Evolutionary conservation across 176 grass and related monocot genomes (phyloP).

Genomic region (Phoenix dactylifera): DNA sequence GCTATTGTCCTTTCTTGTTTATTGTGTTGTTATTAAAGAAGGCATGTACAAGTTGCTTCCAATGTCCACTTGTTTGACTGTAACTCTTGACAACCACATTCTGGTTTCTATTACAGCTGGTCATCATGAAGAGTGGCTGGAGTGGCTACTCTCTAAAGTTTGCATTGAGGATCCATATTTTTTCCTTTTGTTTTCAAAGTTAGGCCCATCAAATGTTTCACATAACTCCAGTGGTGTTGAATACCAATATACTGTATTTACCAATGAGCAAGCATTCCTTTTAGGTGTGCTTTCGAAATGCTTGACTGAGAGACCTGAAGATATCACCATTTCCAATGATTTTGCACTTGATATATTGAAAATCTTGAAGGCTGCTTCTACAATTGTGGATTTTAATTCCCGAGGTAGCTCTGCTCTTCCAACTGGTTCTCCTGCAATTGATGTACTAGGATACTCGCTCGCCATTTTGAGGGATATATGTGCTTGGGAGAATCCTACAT

Average conservation of each 20-base stretch:
- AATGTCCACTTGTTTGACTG: not conserved
- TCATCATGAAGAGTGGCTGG: constrained; percentile 82
- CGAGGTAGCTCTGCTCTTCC: constrained; percentile 40
- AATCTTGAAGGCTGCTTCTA: constrained; percentile 41
- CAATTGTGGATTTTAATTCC: constrained; percentile 49
- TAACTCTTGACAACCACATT: not conserved
- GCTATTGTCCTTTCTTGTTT: too few relatives aligned
- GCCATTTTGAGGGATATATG: constrained; percentile 73
- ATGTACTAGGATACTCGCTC: constrained; percentile 73
- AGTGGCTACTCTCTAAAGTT: constrained; percentile 85
- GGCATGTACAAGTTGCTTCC: too few relatives aligned
- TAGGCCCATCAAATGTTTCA: constrained; percentile 32
- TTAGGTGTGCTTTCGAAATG: constrained; percentile 55
- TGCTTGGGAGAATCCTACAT: constrained; percentile 54
- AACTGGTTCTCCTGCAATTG: constrained; percentile 40
- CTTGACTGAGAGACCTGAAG: constrained; percentile 57
- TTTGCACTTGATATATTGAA: constrained; percentile 54
- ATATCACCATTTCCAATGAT: constrained; percentile 37
- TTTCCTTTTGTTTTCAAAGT: constrained; percentile 34
- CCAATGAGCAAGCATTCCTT: constrained; percentile 53
- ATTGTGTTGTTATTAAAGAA: too few relatives aligned
- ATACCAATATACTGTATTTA: constrained; percentile 19
- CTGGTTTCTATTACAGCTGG: constrained; percentile 31
- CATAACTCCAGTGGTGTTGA: constrained; percentile 6
- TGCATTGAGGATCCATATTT: constrained; percentile 68